A percentile compares a stretch with the other conserved stretches of the same genome.
Evolutionary conservation across 73 alveolate genomes (phyloP).

Genomic region (Uronychia setigera): DNA sequence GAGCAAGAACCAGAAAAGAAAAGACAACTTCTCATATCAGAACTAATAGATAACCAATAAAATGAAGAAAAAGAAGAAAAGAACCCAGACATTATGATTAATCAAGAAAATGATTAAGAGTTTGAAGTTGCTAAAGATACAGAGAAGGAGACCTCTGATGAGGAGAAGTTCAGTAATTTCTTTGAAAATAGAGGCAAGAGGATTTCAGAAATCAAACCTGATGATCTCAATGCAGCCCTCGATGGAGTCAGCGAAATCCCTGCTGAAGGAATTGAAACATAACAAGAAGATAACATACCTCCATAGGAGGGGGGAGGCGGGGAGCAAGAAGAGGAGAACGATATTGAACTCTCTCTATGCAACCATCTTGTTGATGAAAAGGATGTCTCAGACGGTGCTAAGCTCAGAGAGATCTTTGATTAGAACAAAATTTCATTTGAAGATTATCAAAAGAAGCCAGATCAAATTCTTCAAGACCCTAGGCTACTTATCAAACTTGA

Average conservation of each 20-base stretch:
- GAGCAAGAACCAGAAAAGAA: conserved; percentile 8
- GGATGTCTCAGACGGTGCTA: conserved; percentile 45
- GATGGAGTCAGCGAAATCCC: too few species aligned
- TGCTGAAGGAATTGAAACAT: too few species aligned
- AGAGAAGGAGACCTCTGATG: background rate
- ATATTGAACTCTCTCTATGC: conserved; percentile 52
- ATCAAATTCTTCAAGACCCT: conserved; percentile 72
- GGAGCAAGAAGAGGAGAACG: conserved; percentile 63
- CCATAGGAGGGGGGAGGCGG: background rate
- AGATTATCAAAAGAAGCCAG: conserved; percentile 81
- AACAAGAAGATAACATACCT: too few species aligned
- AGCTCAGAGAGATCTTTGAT: conserved; percentile 61
- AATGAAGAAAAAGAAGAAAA: background rate
- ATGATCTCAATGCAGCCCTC: too few species aligned
- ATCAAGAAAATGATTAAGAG: background rate
- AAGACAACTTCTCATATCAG: background rate
- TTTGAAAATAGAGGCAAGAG: background rate
- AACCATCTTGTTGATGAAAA: conserved; percentile 33
- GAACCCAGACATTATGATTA: background rate
- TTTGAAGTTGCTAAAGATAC: background rate
- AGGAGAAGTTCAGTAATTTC: background rate
- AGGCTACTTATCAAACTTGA: conserved; percentile 86
- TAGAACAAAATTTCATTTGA: conserved; percentile 70
- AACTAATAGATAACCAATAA: background rate
- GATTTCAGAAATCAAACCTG: too few species aligned